A percentile compares a stretch with the other conserved stretches of the same genome.
phyloP scores from a whole-genome alignment of 371 early-diverging fungal species.

The Coemansia sp. region DNA sequence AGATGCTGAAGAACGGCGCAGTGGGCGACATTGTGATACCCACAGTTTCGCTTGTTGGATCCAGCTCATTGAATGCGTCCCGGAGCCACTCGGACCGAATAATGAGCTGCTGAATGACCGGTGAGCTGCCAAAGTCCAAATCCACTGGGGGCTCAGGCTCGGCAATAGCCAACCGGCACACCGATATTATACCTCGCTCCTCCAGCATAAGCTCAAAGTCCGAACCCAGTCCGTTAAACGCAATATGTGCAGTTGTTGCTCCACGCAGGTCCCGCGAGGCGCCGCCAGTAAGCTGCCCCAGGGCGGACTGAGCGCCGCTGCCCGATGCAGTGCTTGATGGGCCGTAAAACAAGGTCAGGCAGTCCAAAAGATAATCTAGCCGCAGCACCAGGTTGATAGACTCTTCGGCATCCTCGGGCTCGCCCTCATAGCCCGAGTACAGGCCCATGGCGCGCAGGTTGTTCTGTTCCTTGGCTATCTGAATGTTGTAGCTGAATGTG shows the following conservation, averaged over 20 bases:
- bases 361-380: constrained; percentile 51
- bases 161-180: constrained; percentile 53
- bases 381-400: constrained; percentile 47
- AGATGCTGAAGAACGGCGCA: constrained; percentile 53
- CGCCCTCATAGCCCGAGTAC: constrained; percentile 10
- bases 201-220: constrained; percentile 53
- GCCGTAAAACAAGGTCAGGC: constrained; percentile 55
- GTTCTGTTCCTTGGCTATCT: constrained; percentile 9
- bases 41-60: constrained; percentile 52
- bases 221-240: constrained; percentile 41
- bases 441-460: background rate
- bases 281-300: constrained; percentile 4
- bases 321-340: constrained; percentile 14
- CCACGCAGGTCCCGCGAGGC: constrained; percentile 34
- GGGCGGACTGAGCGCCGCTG: constrained; percentile 1
- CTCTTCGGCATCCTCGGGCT: constrained; percentile 3
- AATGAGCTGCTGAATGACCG: constrained; percentile 51
- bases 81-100: constrained; percentile 56
- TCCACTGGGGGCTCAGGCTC: constrained; percentile 48
- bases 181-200: constrained; percentile 53
- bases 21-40: constrained; percentile 46
- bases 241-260: constrained; percentile 44
- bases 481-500: constrained; percentile 37
- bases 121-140: constrained; percentile 43
- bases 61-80: constrained; percentile 56